These are phyloP conservation scores for Macrolepiota albuminosa DNA, from an alignment of 768 basidiomycete genomes.

Conservation along the genomic window DNA sequence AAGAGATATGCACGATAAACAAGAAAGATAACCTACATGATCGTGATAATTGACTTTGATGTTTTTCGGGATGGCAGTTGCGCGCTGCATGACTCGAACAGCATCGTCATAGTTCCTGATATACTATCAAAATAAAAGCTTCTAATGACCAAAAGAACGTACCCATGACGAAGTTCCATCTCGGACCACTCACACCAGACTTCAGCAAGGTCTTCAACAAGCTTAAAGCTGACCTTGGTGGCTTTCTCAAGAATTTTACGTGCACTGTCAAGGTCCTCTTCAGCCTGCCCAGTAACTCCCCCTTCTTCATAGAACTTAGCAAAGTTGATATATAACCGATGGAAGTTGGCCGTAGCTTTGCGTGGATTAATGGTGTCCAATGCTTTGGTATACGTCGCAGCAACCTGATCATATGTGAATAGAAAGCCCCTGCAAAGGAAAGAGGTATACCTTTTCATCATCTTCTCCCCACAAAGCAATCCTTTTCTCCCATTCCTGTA, in stretches of 20 bases:
- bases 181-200: constrained; percentile 99
- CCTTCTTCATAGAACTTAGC: constrained; percentile 98
- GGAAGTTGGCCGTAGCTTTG: constrained; percentile 86
- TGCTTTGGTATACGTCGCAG: constrained; percentile 89
- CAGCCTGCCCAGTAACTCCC: constrained; percentile 73
- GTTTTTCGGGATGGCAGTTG: constrained; percentile 85
- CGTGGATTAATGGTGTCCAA: constrained; percentile 84
- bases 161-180: constrained; percentile 96
- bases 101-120: constrained; percentile 95
- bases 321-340: constrained; percentile 90
- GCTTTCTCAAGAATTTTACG: constrained; percentile 93
- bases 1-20: background rate
- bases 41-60: constrained; percentile 91
- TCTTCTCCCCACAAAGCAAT: constrained; percentile 90
- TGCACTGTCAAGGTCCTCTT: constrained; percentile 77
- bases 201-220: constrained; percentile 97
- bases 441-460: constrained; percentile 78
- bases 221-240: constrained; percentile 85
- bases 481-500: constrained; percentile 99
- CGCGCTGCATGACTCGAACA: constrained; percentile 94
- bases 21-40: constrained; percentile 50
- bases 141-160: constrained; percentile 27
- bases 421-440: background rate
- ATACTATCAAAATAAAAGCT: background rate
- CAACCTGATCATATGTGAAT: constrained; percentile 50